Evolutionary conservation across 1,284 basidiomycete genomes (phyloP), one percentile per base, ranked within the genome.

Genomic region (Sphagnurus paluster): DNA sequence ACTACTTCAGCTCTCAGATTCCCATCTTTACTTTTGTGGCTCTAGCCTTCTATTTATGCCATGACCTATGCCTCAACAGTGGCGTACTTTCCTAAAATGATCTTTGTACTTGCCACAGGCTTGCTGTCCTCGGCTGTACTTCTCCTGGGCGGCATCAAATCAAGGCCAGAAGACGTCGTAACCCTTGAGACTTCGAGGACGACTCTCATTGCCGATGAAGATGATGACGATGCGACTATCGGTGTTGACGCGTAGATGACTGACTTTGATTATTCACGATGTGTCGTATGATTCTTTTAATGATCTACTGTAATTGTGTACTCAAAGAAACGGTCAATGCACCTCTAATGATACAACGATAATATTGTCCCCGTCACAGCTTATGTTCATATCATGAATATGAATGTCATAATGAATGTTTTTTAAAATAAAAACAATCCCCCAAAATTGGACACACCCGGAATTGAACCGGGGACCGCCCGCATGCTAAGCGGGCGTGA

Each of bases 41-140:
- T 42, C 20, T 17, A 77, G 74, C 76, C 76, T n/a, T 65, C 65
- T 26, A 64, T 77, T n/a, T 78, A 74, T 53, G 76, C 76, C 1
- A 39, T 70, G 25, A 71, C 72, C 3, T 79, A 79, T 50, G 67
- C 68, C 14, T 59, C 63, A 4, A 76, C 72, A 3, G 76, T 77
- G n/a, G 71, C 67, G 0, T 61, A 57, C 16, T 77, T 69, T 56
- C 76, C 76, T 0, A 73, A 77, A 56, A 68, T 74, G 4, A 75
- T 79, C 42, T 79, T 79, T 49, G 63, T 68, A 20, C 60, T 75
- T 19, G 73, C 72, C 4, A 66, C 72, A 1, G 61, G 47, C 16
- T 54, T 78, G 7, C 59, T 79, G 21, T 67, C 65, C 45, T 54
- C 57, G 6, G 62, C 60, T 3, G 71, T 75, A 3, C 40, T 64